Percentiles rank a stretch among this genome's conserved stretches.
Conservation (phyloP, 257 asterid genomes). For the Lycium barbarum region DNA sequence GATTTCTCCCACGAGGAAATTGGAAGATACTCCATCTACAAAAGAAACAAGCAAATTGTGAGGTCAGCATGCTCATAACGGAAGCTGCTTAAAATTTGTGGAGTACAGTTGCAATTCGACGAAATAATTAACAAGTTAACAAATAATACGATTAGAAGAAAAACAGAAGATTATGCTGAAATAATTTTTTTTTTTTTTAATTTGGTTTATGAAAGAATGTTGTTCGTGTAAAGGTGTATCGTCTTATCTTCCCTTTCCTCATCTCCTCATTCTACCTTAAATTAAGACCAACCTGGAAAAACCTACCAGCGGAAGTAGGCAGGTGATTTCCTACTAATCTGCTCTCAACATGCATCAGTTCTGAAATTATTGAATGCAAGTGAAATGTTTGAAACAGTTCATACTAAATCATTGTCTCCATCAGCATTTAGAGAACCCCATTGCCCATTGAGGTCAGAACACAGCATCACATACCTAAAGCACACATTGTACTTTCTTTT, state of each 20-base stretch:
- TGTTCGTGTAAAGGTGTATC: not conserved
- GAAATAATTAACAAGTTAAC: not conserved
- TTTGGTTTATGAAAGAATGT: not conserved
- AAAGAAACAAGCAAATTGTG: conserved; percentile 27
- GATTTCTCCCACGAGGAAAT: conserved; percentile 90
- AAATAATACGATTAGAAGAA: not conserved
- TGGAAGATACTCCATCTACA: conserved; percentile 92
- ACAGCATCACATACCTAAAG: no score
- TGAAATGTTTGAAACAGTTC: not conserved
- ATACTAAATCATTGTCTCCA: not conserved
- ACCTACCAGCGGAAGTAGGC: not conserved
- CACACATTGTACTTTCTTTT: not conserved
- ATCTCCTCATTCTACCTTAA: not conserved
- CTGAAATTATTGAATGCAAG: not conserved
- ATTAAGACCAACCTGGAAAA: not conserved
- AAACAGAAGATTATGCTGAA: not conserved
- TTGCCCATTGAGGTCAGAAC: no score
- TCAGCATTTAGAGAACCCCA: not conserved
- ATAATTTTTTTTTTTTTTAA: no score
- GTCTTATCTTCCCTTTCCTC: not conserved
- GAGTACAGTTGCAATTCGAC: not conserved
- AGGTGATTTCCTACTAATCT: no score
- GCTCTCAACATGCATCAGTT: not conserved
- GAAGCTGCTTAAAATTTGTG: not conserved
- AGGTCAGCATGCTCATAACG: not conserved